Base-by-base conservation (phyloP, 371 early-diverging fungal species). In the Gilbertella persicaria region DNA sequence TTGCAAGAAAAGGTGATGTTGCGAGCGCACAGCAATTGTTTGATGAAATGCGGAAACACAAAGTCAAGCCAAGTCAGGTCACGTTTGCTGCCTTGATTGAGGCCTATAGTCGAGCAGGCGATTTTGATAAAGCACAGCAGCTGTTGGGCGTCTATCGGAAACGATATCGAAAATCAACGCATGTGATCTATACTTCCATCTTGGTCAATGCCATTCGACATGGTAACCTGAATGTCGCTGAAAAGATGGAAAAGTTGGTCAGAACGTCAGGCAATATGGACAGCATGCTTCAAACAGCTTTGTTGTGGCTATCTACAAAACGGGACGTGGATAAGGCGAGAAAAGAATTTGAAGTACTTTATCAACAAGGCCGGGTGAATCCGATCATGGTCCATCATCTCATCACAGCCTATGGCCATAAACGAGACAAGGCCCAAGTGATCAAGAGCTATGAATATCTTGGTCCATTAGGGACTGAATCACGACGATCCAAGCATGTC, bases 381-480 rank as follows among this genome's bases (percentile, higher is more conserved):
- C 36, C 53, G 5, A 58, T 73, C 24, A 77, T 77, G 77, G 63
- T 69, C 29, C 71, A 77, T 39, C 69, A 71, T 53, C 33, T 77
- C 12, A 54, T 77, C 10, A 60, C 23, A 9, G 67, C 50, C 7
- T 66, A 62, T 43, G 73, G 77, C 10, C 36, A 54, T 1, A 36
- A 43, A 20, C 36, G 48, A 5, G 50, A 67, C 23, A 47, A 53
- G 4, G 48, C 55, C 16, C 40, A 53, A 3, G 72, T 69, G 4
- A 23, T 65, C 8, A 57, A 67, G 2, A n/a, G 14, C 13, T 36
- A 19, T 14, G 4, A 30, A 8, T 3, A 13, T 2, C 14, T 29
- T 5, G 6, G 23, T 12, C 45, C 26, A 25, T 4, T 17, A 14
- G 3, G 5, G 3, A 24, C 21, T 20, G 3, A 37, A 20, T 29